These are phyloP conservation scores for Fraxinus platypoda DNA, from an alignment of 305 asterid species.

Conservation along the genomic window DNA sequence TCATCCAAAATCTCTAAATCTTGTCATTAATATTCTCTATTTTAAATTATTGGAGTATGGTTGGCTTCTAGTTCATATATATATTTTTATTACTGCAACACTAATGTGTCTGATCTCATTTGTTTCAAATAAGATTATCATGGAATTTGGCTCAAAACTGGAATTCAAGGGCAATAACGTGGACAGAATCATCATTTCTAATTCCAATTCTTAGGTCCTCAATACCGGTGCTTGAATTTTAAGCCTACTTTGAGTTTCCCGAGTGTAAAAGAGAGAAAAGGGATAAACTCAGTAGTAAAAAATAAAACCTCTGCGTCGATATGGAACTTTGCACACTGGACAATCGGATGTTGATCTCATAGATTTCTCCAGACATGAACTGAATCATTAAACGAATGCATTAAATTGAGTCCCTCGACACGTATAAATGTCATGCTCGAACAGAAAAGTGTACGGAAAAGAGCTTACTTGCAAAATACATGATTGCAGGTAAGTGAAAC, in stretches of 20 bases:
- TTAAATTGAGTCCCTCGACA: slow-evolving; percentile 10
- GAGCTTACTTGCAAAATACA: slow-evolving; percentile 81
- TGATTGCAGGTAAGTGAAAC: slow-evolving; percentile 91
- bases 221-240: background rate
- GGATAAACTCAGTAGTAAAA: background rate
- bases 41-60: background rate
- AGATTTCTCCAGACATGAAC: slow-evolving; percentile 71
- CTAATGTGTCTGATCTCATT: background rate
- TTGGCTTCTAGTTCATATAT: background rate
- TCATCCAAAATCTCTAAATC: background rate
- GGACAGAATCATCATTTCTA: background rate
- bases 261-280: background rate
- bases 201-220: background rate
- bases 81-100: background rate
- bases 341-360: slow-evolving; percentile 76
- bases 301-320: slow-evolving; percentile 69
- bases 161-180: background rate
- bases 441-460: background rate
- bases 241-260: background rate
- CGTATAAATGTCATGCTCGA: background rate
- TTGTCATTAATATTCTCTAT: background rate
- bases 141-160: background rate
- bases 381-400: slow-evolving; percentile 27
- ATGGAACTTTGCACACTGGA: slow-evolving; percentile 95
- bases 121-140: background rate